Base-by-base conservation (phyloP, 768 basidiomycete species). In the Gautieria morchelliformis region DNA sequence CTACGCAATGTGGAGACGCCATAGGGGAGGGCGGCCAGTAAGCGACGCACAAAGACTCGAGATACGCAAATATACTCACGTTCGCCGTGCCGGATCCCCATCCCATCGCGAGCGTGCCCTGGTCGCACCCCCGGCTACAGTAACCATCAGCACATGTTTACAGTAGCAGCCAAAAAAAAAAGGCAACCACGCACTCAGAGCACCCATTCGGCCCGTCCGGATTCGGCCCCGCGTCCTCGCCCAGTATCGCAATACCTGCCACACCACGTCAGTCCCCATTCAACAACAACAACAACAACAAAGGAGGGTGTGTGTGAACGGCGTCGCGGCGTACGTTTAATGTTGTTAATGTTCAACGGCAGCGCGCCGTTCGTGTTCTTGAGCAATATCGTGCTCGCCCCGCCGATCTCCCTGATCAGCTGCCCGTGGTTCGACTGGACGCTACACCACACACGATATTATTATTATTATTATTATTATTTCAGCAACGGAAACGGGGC, bases 21-120 rank as follows among this genome's bases (percentile, higher is more conserved):
- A n/a, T n/a, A n/a, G n/a, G n/a, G n/a, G 17, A 27, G 37, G 32
- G 10, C n/a, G 17, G 8, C 6, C 9, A 35, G 8, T 37, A 37
- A 37, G 42, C 6, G 27, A 27, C 32, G 8, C 48, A n/a, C 22
- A 48, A 32, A 9, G 19, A 8, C 5, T 10, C 12, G 44, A 48
- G 55, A 35, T 10, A 49, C 22, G 15, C 20, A 33, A 55, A n/a
- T 32, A 32, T 19, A 33, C 44, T 20, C 27, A 89, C 85, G 62
- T 82, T 80, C 12, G 81, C 76, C 0, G 92, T 89, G 70, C 90
- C 91, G 51, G 85, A 87, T 39, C 91, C 93, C 93, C 93, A 96
- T 14, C 92, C 92, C 85, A 93, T 86, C 8, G 90, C 91, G 20
- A 96, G 75, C 17, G 87, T 76, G 10, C 91, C 91, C 44, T 78